Evolutionary conservation across 768 basidiomycete species (phyloP).

Genomic region (Boletus sp.): DNA sequence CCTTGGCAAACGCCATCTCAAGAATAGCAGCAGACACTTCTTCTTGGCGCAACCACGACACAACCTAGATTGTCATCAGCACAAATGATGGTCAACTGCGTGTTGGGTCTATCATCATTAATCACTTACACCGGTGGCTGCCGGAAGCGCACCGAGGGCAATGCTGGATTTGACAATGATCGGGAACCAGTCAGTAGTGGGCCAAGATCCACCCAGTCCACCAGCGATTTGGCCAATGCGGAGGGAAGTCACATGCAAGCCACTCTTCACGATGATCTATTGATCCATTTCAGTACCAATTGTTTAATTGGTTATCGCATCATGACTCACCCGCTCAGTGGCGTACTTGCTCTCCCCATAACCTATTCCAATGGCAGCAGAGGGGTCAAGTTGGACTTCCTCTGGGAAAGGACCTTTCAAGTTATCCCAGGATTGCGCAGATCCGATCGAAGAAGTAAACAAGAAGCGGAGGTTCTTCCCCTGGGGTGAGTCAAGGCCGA

Average conservation of each 20-base stretch:
- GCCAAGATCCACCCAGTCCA: slow-evolving; percentile 42
- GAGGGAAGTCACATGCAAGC: slow-evolving; percentile 36
- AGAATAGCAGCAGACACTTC: too few species aligned
- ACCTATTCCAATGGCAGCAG: slow-evolving; percentile 37
- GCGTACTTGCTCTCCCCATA: slow-evolving; percentile 49
- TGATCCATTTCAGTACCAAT: neutral
- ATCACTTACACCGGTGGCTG: slow-evolving; percentile 32
- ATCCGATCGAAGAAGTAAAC: slow-evolving; percentile 42
- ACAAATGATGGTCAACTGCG: neutral
- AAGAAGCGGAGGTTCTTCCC: slow-evolving; percentile 30
- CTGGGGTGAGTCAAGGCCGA: slow-evolving; percentile 32
- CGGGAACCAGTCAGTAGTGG: slow-evolving; percentile 47
- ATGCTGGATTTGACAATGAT: slow-evolving; percentile 38
- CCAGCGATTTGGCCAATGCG: slow-evolving; percentile 49
- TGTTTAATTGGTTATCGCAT: too few species aligned
- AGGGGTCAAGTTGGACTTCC: slow-evolving; percentile 31
- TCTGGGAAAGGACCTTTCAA: slow-evolving; percentile 35
- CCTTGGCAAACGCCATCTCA: too few species aligned
- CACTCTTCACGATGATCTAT: slow-evolving; percentile 39
- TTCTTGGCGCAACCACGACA: too few species aligned
- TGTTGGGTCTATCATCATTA: too few species aligned
- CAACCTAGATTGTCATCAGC: neutral
- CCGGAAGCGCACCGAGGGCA: slow-evolving; percentile 27
- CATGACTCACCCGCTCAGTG: slow-evolving; percentile 35
- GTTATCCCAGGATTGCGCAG: slow-evolving; percentile 32